Evolutionary conservation across 148 eudicot species (phyloP).

Genomic region (Rhododendron mucronatum): DNA sequence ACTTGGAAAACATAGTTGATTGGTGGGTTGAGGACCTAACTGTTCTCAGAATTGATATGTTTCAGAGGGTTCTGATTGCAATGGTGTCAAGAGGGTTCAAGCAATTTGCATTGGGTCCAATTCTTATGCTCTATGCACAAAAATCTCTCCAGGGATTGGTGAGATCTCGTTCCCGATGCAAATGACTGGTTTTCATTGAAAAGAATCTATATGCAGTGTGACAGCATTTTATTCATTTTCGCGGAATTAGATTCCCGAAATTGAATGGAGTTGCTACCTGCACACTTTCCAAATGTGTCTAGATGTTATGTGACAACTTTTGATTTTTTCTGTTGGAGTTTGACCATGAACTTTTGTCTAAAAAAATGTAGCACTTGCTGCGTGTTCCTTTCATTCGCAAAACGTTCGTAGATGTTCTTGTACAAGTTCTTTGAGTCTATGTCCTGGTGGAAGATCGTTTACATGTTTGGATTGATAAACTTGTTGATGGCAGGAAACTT

Average conservation of each 20-base stretch:
- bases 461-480: background rate
- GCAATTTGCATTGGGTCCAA: constrained; percentile 74
- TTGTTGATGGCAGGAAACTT: constrained; percentile 47
- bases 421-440: background rate
- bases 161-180: constrained; percentile 36
- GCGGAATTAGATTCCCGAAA: background rate
- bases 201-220: background rate
- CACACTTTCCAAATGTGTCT: background rate
- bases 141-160: constrained; percentile 90
- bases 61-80: constrained; percentile 74
- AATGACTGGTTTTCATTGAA: background rate
- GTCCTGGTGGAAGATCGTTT: background rate
- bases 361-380: background rate
- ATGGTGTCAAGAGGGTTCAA: constrained; percentile 80
- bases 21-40: constrained; percentile 97
- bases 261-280: background rate
- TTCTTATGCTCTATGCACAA: constrained; percentile 86
- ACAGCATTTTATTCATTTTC: background rate
- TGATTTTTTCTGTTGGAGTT: background rate
- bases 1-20: constrained; percentile 50
- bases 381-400: background rate
- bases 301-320: too few relatives aligned
- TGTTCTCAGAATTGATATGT: constrained; percentile 67
- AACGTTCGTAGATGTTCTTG: background rate
- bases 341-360: background rate